phyloP scores from a whole-genome alignment of 768 basidiomycete genomes.

The Suillus lakei region DNA sequence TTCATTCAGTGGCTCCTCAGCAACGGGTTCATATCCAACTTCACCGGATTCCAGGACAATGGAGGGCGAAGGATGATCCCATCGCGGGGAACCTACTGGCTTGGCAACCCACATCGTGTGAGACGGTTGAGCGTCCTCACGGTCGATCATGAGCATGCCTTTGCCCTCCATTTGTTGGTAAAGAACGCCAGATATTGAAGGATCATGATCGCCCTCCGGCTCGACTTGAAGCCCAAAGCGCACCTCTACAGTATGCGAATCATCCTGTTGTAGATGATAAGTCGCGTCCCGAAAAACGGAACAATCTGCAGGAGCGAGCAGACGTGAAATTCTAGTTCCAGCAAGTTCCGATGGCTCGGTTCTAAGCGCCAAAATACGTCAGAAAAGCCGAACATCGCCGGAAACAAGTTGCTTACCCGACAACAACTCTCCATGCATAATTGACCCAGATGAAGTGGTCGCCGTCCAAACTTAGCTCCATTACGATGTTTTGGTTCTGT shows the following conservation, averaged over 20 bases:
- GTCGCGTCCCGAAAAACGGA: constrained; percentile 88
- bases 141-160: constrained; percentile 98
- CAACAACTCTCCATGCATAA: constrained; percentile 91
- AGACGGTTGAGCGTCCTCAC: constrained; percentile 83
- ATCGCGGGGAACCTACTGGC: constrained; percentile 74
- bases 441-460: constrained; percentile 97
- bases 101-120: constrained; percentile 99
- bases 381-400: constrained; percentile 16
- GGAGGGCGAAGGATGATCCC: constrained; percentile 66
- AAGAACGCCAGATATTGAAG: constrained; percentile 50
- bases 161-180: constrained; percentile 95
- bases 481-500: constrained; percentile 93
- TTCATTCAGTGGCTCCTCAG: constrained; percentile 33
- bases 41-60: constrained; percentile 58
- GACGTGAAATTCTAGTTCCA: constrained; percentile 79
- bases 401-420: constrained; percentile 62
- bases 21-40: constrained; percentile 40
- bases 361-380: constrained; percentile 46
- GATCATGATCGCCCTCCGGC: constrained; percentile 59
- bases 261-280: constrained; percentile 83
- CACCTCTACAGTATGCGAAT: constrained; percentile 93
- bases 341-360: constrained; percentile 80
- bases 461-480: constrained; percentile 93
- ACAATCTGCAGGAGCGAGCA: constrained; percentile 81
- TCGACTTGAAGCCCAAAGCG: constrained; percentile 86